Evolutionary conservation across 306 rosid genomes (phyloP).

Genomic region (Hippophae rhamnoides): DNA sequence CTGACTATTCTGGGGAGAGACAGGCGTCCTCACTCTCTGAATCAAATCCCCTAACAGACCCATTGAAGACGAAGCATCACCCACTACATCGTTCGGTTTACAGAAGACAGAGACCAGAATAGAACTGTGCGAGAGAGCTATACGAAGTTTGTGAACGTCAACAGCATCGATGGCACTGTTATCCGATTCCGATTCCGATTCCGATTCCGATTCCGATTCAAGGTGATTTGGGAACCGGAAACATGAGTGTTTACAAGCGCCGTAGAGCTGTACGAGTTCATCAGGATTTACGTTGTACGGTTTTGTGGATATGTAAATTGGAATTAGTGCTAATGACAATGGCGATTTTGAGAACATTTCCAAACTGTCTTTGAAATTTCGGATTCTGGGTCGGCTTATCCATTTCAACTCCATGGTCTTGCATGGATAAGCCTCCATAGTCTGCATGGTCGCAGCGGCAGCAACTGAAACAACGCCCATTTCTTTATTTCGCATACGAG

Average conservation of each 20-base stretch:
- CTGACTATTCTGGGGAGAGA: constrained; percentile 40
- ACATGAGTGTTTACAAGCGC: constrained; percentile 46
- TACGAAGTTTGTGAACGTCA: constrained; percentile 46
- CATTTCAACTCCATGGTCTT: constrained; percentile 26
- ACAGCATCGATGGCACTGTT: constrained; percentile 23
- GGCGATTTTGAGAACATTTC: constrained; percentile 8
- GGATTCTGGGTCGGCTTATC: constrained; percentile 21
- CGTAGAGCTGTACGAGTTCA: constrained; percentile 41
- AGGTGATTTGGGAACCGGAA: constrained; percentile 29
- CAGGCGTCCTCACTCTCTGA: constrained; percentile 33
- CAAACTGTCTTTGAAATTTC: background rate
- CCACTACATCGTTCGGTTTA: constrained; percentile 24
- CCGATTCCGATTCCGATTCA: constrained; percentile 10
- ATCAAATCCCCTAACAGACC: constrained; percentile 27
- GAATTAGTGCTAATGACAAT: constrained; percentile 21
- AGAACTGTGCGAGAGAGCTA: constrained; percentile 63
- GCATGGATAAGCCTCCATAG: constrained; percentile 1
- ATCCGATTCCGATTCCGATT: constrained; percentile 7
- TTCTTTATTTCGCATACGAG: background rate
- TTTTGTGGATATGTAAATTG: constrained; percentile 53
- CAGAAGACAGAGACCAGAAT: constrained; percentile 67
- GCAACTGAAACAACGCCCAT: background rate
- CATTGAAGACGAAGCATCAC: constrained; percentile 8
- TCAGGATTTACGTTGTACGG: constrained; percentile 39
- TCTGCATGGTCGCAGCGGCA: constrained; percentile 3